These are phyloP conservation scores for Cryptosporidium bovis DNA, from an alignment of 169 alveolate genomes.

Conservation along the genomic window DNA sequence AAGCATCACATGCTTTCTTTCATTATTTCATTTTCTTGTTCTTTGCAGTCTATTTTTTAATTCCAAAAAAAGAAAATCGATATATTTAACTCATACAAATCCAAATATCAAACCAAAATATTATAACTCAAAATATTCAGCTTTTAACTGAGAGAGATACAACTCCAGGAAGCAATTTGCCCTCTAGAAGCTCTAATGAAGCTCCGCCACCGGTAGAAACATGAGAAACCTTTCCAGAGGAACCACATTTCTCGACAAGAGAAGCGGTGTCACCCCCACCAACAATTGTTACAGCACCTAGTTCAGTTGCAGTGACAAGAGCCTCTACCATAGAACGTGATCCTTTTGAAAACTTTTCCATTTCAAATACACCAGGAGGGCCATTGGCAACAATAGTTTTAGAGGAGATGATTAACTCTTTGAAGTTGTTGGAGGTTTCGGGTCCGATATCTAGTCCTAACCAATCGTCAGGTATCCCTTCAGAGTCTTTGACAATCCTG, in stretches of 20 bases:
- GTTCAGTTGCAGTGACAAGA: conserved; percentile 91
- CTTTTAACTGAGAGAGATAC: conserved; percentile 85
- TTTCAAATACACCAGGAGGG: conserved; percentile 96
- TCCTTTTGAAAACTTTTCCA: conserved; percentile 92
- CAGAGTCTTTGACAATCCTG: conserved; percentile 83
- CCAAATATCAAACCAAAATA: not conserved
- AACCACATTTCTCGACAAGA: conserved; percentile 88
- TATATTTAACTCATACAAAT: not conserved
- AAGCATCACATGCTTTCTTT: too few relatives aligned
- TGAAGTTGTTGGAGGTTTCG: conserved; percentile 85
- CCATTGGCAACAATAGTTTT: conserved; percentile 96
- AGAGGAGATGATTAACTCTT: conserved; percentile 85
- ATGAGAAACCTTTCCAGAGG: conserved; percentile 90
- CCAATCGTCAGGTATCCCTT: conserved; percentile 96
- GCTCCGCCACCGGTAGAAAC: conserved; percentile 99
- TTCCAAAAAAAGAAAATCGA: not conserved
- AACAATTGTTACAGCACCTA: conserved; percentile 92
- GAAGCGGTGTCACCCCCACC: conserved; percentile 98
- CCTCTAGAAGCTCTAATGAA: conserved; percentile 96
- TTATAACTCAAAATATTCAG: not conserved
- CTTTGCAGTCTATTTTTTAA: not conserved
- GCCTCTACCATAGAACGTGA: conserved; percentile 86
- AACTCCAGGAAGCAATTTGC: conserved; percentile 97
- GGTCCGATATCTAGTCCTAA: conserved; percentile 98
- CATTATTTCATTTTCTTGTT: too few relatives aligned